Conservation (phyloP, 768 basidiomycete genomes). For the Suillus occidentalis region DNA sequence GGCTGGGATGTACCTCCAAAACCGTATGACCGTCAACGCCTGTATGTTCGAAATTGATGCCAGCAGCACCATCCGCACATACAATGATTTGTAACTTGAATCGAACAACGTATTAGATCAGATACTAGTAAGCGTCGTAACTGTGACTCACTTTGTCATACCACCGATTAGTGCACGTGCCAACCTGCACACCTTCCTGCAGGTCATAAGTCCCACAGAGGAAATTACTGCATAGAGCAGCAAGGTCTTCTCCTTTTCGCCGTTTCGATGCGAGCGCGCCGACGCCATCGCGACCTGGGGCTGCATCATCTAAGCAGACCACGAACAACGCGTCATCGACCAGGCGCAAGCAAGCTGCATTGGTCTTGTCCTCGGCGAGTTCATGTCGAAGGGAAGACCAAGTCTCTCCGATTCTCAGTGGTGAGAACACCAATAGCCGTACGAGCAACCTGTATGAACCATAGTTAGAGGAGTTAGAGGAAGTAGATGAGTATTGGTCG, state of each 20-base stretch:
- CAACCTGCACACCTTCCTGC: conserved; percentile 84
- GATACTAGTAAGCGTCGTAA: neutral
- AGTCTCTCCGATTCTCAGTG: conserved; percentile 89
- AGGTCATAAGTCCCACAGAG: conserved; percentile 89
- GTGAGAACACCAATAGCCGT: conserved; percentile 90
- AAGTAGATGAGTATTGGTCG: neutral
- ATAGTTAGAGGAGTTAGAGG: conserved; percentile 18
- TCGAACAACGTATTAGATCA: neutral
- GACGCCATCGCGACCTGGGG: conserved; percentile 34
- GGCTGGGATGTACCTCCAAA: conserved; percentile 51
- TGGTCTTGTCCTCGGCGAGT: conserved; percentile 68
- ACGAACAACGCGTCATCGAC: conserved; percentile 91
- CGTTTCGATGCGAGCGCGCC: conserved; percentile 9
- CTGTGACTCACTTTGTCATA: conserved; percentile 72
- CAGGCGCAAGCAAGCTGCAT: conserved; percentile 77
- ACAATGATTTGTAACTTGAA: conserved; percentile 93
- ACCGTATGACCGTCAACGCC: conserved; percentile 98
- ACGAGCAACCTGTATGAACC: conserved; percentile 59
- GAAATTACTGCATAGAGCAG: conserved; percentile 87
- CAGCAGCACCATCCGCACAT: conserved; percentile 88
- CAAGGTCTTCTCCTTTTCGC: conserved; percentile 53
- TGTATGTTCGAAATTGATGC: conserved; percentile 98
- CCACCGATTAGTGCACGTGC: conserved; percentile 96
- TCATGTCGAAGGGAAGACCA: conserved; percentile 79
- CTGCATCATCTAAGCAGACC: conserved; percentile 85